Evolutionary conservation across 1,284 basidiomycete species (phyloP), one percentile per base, ranked within the genome.

Genomic region (Waitea zeae): DNA sequence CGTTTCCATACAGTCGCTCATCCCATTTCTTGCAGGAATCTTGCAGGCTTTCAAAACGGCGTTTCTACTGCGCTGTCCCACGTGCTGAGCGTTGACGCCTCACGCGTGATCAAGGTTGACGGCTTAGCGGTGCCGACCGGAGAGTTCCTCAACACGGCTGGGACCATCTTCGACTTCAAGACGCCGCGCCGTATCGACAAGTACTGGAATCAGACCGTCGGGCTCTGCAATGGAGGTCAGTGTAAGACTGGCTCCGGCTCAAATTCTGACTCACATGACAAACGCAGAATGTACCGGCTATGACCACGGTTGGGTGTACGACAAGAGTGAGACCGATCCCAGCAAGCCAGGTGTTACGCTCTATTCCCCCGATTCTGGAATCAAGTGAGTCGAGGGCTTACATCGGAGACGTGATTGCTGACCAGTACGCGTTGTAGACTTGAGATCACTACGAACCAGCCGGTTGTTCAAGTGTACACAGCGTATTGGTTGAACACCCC

Each of bases 21-120:
- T 18, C 4, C 22, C 19, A n/a, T 11, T 13, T 11, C 30, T 26
- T 20, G 31, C 36, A 64, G 62, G 61, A 71, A 72, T 42, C 51
- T 72, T 13, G 66, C 70, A 41, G 67, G 62, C 3, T 71, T 66
- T 51, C 56, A 64, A 42, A 51, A 56, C n/a, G 54, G 53, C 30
- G 52, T 62, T 20, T n/a, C n/a, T n/a, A 50, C 59, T 38, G 58
- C 67, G 15, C 54, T 68, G 6, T 46, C 49, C 3, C 64, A 71
- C 44, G 49, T 57, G 28, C 50, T 68, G 4, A 54, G 54, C 35
- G 46, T 67, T 24, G 57, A 59, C 35, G 47, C 54, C 3, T 61
- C 58, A 5, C 51, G 54, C 7, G 56, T 64, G 13, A 58, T 70
- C 19, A 58, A 52, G 5, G 51, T 61, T 3, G 62, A 70, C 40